These are phyloP conservation scores for Fraxinus platypoda DNA, from an alignment of 305 asterid species.

Conservation along the genomic window DNA sequence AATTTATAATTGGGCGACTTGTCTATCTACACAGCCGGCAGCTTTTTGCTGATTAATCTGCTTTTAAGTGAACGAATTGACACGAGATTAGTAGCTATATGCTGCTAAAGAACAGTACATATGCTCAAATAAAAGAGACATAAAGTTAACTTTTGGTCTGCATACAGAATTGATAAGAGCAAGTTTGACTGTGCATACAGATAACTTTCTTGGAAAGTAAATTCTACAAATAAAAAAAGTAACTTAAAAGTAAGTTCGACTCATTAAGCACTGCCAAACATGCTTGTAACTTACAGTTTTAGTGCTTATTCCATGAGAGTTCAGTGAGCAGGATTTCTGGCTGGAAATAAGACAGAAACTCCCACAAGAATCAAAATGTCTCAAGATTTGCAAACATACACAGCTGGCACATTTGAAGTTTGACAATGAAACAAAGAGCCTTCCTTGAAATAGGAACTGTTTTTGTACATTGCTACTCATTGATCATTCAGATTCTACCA, in stretches of 20 bases:
- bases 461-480: conserved; percentile 5
- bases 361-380: conserved; percentile 14
- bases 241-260: not conserved
- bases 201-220: not conserved
- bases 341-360: conserved; percentile 20
- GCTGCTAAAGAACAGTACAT: no score
- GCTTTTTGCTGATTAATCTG: no score
- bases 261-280: not conserved
- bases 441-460: conserved; percentile 2
- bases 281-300: not conserved
- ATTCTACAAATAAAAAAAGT: not conserved
- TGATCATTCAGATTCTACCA: not conserved
- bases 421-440: not conserved
- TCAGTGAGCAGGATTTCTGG: conserved; percentile 14
- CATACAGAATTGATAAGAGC: no score
- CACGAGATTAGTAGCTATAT: no score
- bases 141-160: no score
- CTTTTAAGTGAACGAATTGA: no score
- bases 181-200: no score
- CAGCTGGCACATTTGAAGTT: not conserved
- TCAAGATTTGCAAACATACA: conserved; percentile 11
- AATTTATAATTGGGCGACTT: no score
- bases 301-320: not conserved
- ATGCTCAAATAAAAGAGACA: no score
- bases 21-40: no score